Conservation (phyloP, 306 rosid genomes). For the Castanospermum australe region DNA sequence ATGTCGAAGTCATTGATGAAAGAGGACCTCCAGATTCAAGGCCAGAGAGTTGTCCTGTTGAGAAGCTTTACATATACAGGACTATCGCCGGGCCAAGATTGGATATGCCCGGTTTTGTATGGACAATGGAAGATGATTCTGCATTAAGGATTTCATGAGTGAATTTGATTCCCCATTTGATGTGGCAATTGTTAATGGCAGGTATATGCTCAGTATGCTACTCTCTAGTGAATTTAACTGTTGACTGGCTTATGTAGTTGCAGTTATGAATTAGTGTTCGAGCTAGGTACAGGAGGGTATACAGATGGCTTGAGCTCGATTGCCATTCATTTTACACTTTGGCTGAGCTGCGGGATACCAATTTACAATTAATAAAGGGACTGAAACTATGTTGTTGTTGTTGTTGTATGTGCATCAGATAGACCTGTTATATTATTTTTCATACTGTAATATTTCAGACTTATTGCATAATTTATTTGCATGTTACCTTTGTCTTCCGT, state of each 20-base stretch:
- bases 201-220: constrained; percentile 51
- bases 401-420: constrained; percentile 37
- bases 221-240: constrained; percentile 23
- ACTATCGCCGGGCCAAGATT: constrained; percentile 74
- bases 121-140: constrained; percentile 76
- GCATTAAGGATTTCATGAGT: constrained; percentile 50
- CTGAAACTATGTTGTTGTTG: constrained; percentile 19
- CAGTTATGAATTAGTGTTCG: constrained; percentile 53
- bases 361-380: constrained; percentile 48
- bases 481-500: constrained; percentile 33
- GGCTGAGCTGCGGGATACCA: constrained; percentile 68
- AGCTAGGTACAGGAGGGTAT: constrained; percentile 43
- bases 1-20: constrained; percentile 95
- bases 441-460: constrained; percentile 45
- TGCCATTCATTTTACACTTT: constrained; percentile 73
- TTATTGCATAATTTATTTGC: constrained; percentile 43
- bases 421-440: constrained; percentile 29
- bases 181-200: constrained; percentile 31
- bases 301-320: constrained; percentile 57
- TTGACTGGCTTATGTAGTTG: constrained; percentile 44
- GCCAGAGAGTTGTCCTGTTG: constrained; percentile 79
- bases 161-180: too few relatives aligned
- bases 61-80: constrained; percentile 87
- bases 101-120: constrained; percentile 85
- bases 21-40: constrained; percentile 80